Evolutionary conservation across 805 yeast species (phyloP).

Genomic region (Yamadazyma philogaea): DNA sequence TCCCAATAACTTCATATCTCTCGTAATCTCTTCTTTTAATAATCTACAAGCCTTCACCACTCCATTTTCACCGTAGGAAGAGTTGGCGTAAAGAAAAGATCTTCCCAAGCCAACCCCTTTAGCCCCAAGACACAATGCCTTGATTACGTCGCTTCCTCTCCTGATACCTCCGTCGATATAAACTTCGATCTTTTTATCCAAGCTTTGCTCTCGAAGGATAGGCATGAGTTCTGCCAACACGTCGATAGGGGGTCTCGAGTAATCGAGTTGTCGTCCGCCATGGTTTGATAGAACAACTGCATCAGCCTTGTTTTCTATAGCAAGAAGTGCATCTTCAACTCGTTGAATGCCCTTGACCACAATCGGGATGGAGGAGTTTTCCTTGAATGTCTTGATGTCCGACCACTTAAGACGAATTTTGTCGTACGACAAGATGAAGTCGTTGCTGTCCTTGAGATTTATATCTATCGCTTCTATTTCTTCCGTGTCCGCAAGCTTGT

Average conservation of each 20-base stretch:
- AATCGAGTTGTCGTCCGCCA: constrained; percentile 87
- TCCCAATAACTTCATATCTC: constrained; percentile 81
- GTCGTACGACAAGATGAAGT: constrained; percentile 13
- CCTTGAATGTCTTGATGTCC: constrained; percentile 23
- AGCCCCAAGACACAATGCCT: constrained; percentile 68
- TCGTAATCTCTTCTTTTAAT: constrained; percentile 65
- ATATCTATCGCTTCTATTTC: constrained; percentile 24
- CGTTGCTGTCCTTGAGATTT: constrained; percentile 14
- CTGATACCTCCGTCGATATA: constrained; percentile 69
- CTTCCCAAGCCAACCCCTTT: constrained; percentile 69
- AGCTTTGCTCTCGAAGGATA: constrained; percentile 40
- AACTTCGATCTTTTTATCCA: constrained; percentile 48
- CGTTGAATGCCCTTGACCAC: constrained; percentile 75
- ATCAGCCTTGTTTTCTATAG: constrained; percentile 65
- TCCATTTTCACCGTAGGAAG: constrained; percentile 62
- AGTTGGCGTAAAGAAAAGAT: constrained; percentile 61
- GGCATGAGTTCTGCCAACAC: constrained; percentile 71
- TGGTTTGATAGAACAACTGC: constrained; percentile 84
- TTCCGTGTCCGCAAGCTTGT: constrained; percentile 29
- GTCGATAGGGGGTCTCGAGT: constrained; percentile 72
- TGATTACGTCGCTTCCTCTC: constrained; percentile 63
- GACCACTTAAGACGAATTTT: constrained; percentile 29
- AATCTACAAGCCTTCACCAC: constrained; percentile 58
- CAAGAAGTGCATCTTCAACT: constrained; percentile 71
- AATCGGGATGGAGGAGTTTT: constrained; percentile 42